Conservation (phyloP, 257 asterid genomes). For the Solanum sejunctum region DNA sequence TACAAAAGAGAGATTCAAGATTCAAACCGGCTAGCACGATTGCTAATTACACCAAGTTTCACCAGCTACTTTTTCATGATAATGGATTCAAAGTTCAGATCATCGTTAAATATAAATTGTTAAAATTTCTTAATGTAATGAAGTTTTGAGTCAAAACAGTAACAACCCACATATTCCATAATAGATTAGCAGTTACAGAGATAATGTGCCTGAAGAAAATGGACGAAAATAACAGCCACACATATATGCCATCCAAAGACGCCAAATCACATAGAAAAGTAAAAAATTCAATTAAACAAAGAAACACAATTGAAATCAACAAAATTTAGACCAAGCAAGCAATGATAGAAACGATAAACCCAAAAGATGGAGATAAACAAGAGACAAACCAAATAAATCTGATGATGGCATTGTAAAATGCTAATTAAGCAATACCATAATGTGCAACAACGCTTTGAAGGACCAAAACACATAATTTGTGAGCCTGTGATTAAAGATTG, state of each 20-base stretch:
- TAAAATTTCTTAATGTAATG: background rate
- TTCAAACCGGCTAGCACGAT: background rate
- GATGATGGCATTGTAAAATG: background rate
- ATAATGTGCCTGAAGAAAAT: background rate
- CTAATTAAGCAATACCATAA: background rate
- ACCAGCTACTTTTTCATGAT: background rate
- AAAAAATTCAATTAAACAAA: background rate
- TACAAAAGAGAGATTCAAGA: background rate
- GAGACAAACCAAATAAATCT: background rate
- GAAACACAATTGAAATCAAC: background rate
- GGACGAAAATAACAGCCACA: too few species aligned
- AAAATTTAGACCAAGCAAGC: background rate
- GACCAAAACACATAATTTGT: background rate
- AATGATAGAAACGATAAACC: background rate
- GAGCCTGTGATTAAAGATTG: background rate
- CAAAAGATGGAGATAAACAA: background rate
- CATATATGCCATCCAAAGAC: background rate
- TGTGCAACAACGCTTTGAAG: background rate
- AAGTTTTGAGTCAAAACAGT: background rate
- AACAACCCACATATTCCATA: background rate
- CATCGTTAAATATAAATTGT: background rate
- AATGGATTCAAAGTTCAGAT: background rate
- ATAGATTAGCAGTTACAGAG: background rate
- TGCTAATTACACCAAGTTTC: background rate
- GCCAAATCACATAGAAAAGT: background rate